These are phyloP conservation scores for Globisporangium apiculatum DNA, from an alignment of 352 stramenopile species.

Conservation along the genomic window DNA sequence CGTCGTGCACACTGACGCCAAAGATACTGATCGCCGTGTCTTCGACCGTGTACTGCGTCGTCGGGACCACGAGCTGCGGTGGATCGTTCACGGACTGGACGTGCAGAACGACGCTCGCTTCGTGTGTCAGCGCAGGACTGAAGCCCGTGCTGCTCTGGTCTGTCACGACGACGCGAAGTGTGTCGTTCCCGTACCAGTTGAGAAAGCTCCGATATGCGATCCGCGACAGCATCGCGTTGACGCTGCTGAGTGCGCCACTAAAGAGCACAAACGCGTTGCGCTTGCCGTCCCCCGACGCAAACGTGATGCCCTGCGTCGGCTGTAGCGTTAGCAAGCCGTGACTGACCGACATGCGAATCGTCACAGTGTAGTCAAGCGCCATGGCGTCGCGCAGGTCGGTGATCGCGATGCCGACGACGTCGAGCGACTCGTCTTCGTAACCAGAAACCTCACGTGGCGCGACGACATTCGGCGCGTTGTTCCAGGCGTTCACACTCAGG, in stretches of 20 bases:
- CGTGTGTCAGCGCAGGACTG: conserved; percentile 23
- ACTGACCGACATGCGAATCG: conserved; percentile 44
- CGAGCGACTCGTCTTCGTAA: conserved; percentile 38
- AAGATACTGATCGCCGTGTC: conserved; percentile 61
- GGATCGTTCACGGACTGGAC: conserved; percentile 60
- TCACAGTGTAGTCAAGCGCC: conserved; percentile 53
- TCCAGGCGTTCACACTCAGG: conserved; percentile 56
- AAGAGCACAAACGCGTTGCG: conserved; percentile 57
- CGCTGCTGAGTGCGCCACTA: conserved; percentile 44
- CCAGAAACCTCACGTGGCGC: conserved; percentile 27
- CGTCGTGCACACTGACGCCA: conserved; percentile 52
- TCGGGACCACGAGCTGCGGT: conserved; percentile 44
- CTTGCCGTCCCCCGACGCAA: conserved; percentile 34
- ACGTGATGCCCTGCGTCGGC: conserved; percentile 56
- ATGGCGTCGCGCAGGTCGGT: conserved; percentile 40
- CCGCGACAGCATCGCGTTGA: conserved; percentile 43
- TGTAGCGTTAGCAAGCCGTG: conserved; percentile 47
- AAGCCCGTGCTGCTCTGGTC: conserved; percentile 67
- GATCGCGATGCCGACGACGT: conserved; percentile 36
- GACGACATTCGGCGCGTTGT: conserved; percentile 56
- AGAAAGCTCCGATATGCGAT: conserved; percentile 54
- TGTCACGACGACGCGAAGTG: conserved; percentile 40
- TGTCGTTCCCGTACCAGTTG: conserved; percentile 72
- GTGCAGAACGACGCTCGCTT: conserved; percentile 25
- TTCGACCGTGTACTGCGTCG: conserved; percentile 42